phyloP scores from a whole-genome alignment of 768 basidiomycete species.

The Mycena haematopus region DNA sequence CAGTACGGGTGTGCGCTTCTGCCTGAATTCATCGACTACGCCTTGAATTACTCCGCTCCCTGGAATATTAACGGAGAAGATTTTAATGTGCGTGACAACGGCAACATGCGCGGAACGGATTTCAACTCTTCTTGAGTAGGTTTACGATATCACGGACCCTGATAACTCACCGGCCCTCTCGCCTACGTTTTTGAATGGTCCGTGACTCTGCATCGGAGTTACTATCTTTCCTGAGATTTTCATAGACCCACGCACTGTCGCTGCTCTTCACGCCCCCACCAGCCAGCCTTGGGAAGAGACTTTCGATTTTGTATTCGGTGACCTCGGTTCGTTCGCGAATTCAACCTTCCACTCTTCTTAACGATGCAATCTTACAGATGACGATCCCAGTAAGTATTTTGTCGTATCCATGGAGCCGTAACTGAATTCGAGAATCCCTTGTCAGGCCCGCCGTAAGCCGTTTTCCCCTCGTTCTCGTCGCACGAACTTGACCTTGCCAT shows the following conservation, averaged over 20 bases:
- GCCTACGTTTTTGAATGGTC: conserved; percentile 69
- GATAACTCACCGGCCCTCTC: conserved; percentile 49
- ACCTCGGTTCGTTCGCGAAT: conserved; percentile 30
- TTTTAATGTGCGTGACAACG: conserved; percentile 41
- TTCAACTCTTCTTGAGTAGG: conserved; percentile 37
- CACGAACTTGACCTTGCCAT: neutral
- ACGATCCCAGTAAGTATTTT: conserved; percentile 45
- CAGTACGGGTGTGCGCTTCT: conserved; percentile 71
- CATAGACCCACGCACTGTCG: conserved; percentile 58
- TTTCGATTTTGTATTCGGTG: conserved; percentile 48
- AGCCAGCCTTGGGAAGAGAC: conserved; percentile 53
- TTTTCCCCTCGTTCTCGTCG: neutral
- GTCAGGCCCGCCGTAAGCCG: conserved; percentile 42
- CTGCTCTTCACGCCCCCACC: conserved; percentile 74
- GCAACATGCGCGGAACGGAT: neutral
- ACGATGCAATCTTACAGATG: conserved; percentile 30
- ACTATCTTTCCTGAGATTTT: neutral
- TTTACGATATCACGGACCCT: conserved; percentile 64
- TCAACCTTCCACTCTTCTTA: neutral
- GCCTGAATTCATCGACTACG: conserved; percentile 74
- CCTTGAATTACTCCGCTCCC: conserved; percentile 73
- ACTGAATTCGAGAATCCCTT: conserved; percentile 4
- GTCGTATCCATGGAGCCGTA: neutral
- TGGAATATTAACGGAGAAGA: conserved; percentile 43
- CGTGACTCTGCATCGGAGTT: conserved; percentile 21